Base-by-base conservation (phyloP, 179 eudicot species). In the Camellia oleifera region DNA sequence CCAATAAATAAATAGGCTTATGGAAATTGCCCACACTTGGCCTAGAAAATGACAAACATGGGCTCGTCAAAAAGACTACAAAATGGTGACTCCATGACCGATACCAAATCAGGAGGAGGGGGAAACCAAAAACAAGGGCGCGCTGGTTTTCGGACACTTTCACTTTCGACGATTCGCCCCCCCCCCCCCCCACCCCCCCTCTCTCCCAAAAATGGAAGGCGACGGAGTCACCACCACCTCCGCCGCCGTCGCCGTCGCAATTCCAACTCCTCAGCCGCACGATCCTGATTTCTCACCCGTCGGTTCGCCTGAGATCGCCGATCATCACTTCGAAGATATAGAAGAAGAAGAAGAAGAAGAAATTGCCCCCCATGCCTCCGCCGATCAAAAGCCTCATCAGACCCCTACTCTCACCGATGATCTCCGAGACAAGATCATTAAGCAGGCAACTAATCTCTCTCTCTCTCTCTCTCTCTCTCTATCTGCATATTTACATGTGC, bases 361-460 rank as follows among this genome's bases (percentile, higher is more conserved):
- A 56, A 32, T 32, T 32, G 79, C 62, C 20, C 66, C 87, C 20
- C 81, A 79, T 46, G 90, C 88, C 66, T 74, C 87, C 14, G 88
- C 66, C 26, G 90, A 86, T 15, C 82, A 45, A 2, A 78, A 78
- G 32, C 69, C 50, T 77, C 60, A 80, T 6, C 10, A 8, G 13
- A 7, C 78, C 26, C 67, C 75, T 48, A 77, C 57, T 23, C 85
- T 86, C 11, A 64, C 86, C n/a, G 89, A 83, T 76, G 87, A 77
- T 74, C 93, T 92, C 46, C 90, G 88, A 17, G 80, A 86, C 77
- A 89, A 83, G 87, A 90, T 93, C 76, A 80, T 89, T 78, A 92
- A 87, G 83, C 97, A 93, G 97, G 97, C 64, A 53, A 14, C 26
- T 52, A 20, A 32, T 53, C 26, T 32, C 63, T 44, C 15, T 53